phyloP scores from a whole-genome alignment of 331 rosid species.

The Malus hybrid region DNA sequence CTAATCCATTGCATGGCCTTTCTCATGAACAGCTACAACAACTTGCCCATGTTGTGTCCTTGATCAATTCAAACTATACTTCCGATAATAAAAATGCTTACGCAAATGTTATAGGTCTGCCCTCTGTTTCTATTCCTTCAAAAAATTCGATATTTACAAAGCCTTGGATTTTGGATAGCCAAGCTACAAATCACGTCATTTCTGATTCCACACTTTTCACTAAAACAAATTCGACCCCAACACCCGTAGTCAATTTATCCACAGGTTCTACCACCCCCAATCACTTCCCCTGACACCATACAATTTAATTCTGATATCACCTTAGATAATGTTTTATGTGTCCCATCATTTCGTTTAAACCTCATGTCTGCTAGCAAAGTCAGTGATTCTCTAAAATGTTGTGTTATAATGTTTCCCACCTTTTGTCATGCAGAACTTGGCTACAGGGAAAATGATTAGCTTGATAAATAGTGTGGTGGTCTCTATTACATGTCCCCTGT shows the following conservation, averaged over 20 bases:
- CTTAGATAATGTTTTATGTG: slow-evolving; percentile 1
- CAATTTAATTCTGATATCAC: background rate
- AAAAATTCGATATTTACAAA: background rate
- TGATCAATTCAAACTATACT: background rate
- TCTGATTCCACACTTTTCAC: background rate
- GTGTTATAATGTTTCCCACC: background rate
- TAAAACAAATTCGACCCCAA: background rate
- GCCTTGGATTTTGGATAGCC: background rate
- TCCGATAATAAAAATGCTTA: background rate
- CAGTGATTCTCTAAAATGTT: background rate
- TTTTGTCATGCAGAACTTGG: slow-evolving; percentile 2
- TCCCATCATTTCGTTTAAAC: background rate
- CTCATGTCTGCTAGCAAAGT: background rate
- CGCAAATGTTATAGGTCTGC: background rate
- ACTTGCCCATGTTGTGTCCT: background rate
- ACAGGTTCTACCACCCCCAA: background rate
- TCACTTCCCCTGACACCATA: background rate
- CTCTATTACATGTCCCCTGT: background rate
- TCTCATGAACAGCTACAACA: too few relatives aligned
- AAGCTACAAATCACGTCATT: background rate
- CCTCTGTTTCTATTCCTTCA: background rate
- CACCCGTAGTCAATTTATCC: background rate
- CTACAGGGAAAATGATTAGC: slow-evolving; percentile 1
- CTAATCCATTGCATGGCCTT: too few relatives aligned
- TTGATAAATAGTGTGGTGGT: background rate